These are phyloP conservation scores for Rhodotorula sp. DNA, from an alignment of 1,284 basidiomycete species.

Conservation along the genomic window DNA sequence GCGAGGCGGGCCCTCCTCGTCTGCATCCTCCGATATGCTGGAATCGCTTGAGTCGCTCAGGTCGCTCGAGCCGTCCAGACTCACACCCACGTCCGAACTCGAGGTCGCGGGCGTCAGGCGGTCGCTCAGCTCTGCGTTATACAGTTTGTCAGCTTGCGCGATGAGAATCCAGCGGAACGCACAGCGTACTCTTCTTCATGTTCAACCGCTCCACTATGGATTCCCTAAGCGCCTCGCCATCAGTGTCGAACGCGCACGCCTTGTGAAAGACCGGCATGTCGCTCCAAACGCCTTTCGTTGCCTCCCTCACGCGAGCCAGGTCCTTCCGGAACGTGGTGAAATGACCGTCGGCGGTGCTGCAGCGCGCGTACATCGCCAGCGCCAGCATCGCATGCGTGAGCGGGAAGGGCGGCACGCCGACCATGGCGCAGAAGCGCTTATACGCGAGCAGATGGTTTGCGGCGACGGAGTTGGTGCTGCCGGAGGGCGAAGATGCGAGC, in stretches of 20 bases:
- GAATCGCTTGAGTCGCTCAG: too few relatives aligned
- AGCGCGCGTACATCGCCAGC: not conserved
- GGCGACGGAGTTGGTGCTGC: not conserved
- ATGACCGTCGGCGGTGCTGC: not conserved
- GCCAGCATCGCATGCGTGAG: not conserved
- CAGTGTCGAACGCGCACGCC: too few relatives aligned
- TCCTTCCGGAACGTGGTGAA: not conserved
- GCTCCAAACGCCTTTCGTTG: not conserved
- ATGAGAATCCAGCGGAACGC: not conserved
- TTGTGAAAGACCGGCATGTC: not conserved
- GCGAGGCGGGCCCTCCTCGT: too few relatives aligned
- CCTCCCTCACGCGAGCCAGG: not conserved
- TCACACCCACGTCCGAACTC: too few relatives aligned
- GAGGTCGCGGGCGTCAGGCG: too few relatives aligned
- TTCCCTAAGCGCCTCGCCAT: not conserved
- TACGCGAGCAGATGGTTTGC: not conserved
- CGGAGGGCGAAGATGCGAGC: not conserved
- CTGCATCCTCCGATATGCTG: too few relatives aligned
- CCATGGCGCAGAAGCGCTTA: not conserved
- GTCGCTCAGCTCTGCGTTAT: too few relatives aligned
- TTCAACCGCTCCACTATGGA: not conserved
- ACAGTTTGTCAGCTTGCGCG: too few relatives aligned
- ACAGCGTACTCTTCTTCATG: too few relatives aligned
- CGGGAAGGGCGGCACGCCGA: not conserved
- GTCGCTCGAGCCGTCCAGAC: too few relatives aligned